Evolutionary conservation across 495 filamentous ascomycete species (phyloP), one percentile per base, ranked within the genome.

Genomic region (Paragyromitra xinjiangensis): DNA sequence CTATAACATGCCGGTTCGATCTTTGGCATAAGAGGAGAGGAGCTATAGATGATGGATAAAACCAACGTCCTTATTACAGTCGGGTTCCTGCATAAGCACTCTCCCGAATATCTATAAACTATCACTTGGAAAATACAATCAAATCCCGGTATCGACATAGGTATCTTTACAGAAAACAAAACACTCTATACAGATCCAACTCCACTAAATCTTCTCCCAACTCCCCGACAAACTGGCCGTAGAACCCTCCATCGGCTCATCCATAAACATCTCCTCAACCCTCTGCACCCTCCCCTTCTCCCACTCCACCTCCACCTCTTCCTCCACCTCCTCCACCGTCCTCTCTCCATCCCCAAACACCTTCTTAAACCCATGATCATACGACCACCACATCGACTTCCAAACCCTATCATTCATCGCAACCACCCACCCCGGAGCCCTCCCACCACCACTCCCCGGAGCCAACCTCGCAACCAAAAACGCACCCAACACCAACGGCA

Each of bases 271-370:
- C 65, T 61, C 78, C 6, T 71, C 81, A 11, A 77, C 51, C 51
- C 79, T 78, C n/a, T 40, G 71, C 16, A 45, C 66, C 48, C 67
- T 59, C 22, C 56, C 80, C 50, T 61, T 66, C 16, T 22, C 53
- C 71, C 34, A 2, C 40, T 50, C 48, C 45, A 24, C 29, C 61
- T 24, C 48, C 7, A 67, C 77, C 16, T 42, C 26, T 14, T 40
- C 81, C 0, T 74, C 69, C 19, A 80, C 79, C 26, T 81, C 83
- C 24, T 83, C 83, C 65, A 84, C 78, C 12, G 93, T 95, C 83
- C 92, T 87, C 88, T 98, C 95, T 16, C 95, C 95, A 82, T 98
- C 92, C 39, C 95, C 94, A 85, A 96, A 97, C 0, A 92, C 12
- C 29, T 69, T 78, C 78, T 88, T 88, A 65, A 92, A 92, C 29